These are phyloP conservation scores for Coniochaeta prunicola DNA, from an alignment of 2,329 filamentous ascomycete species.

Conservation along the genomic window DNA sequence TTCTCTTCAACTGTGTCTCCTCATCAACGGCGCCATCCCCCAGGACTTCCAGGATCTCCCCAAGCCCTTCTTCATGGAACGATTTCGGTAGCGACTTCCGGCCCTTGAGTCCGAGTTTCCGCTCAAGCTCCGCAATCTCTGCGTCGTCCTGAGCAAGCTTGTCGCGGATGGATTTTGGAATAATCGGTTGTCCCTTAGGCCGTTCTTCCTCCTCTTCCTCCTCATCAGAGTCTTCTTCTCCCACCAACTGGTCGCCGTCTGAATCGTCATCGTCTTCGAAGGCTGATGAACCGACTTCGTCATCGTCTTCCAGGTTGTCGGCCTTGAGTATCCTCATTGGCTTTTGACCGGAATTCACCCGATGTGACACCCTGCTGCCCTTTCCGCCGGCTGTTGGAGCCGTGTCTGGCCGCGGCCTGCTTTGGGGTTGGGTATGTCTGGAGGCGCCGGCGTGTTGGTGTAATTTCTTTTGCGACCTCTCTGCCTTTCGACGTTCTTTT, in stretches of 20 bases:
- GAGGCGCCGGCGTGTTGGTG: conserved; percentile 9
- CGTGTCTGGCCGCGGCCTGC: conserved; percentile 8
- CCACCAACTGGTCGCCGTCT: conserved; percentile 12
- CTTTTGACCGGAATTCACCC: not conserved
- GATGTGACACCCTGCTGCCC: conserved; percentile 8
- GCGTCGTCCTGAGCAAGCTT: conserved; percentile 74
- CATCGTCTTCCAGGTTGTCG: conserved; percentile 19
- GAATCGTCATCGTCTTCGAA: conserved; percentile 16
- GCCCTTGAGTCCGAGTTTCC: conserved; percentile 74
- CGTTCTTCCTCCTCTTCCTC: conserved; percentile 14
- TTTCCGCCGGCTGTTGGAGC: conserved; percentile 2
- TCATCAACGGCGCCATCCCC: conserved; percentile 38
- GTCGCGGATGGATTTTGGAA: conserved; percentile 41
- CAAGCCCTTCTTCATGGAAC: conserved; percentile 77
- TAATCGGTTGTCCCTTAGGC: conserved; percentile 2
- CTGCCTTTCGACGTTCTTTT: conserved; percentile 61
- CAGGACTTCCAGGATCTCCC: conserved; percentile 66
- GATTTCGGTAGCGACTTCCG: conserved; percentile 67
- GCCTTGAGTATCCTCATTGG: not conserved
- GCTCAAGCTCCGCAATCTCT: conserved; percentile 82
- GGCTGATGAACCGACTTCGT: conserved; percentile 10
- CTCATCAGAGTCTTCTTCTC: conserved; percentile 12
- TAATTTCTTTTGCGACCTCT: conserved; percentile 54
- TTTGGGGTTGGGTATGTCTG: not conserved
- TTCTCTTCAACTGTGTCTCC: conserved; percentile 48